Conservation (phyloP, 2,329 filamentous ascomycete genomes). For the Esteya vermicola region DNA sequence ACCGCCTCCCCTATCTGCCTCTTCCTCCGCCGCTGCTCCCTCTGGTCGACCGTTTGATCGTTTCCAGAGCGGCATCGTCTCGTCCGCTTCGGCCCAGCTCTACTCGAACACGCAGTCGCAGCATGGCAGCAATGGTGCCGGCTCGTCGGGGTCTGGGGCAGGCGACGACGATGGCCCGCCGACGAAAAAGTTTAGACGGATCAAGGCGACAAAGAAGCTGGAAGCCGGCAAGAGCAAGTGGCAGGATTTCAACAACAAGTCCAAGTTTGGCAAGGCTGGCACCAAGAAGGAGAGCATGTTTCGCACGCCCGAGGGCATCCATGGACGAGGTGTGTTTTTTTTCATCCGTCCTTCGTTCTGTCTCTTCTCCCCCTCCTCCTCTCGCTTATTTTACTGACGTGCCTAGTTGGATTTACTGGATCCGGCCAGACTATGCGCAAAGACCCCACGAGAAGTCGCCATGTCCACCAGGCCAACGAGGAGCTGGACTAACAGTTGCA, state of each 20-base stretch:
- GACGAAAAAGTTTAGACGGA: conserved; percentile 72
- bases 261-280: conserved; percentile 47
- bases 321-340: conserved; percentile 61
- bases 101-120: conserved; percentile 36
- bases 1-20: conserved; percentile 6
- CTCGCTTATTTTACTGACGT: conserved; percentile 13
- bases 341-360: neutral
- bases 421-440: conserved; percentile 95
- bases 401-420: conserved; percentile 81
- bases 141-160: conserved; percentile 33
- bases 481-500: conserved; percentile 48
- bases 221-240: conserved; percentile 87
- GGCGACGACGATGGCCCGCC: conserved; percentile 58
- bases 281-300: conserved; percentile 94
- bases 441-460: conserved; percentile 66
- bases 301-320: conserved; percentile 72
- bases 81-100: conserved; percentile 41
- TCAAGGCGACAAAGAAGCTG: conserved; percentile 79
- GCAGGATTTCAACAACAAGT: conserved; percentile 81
- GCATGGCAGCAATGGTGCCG: neutral
- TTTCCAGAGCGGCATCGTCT: conserved; percentile 31
- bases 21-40: conserved; percentile 11
- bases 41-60: conserved; percentile 9
- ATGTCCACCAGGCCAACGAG: conserved; percentile 69
- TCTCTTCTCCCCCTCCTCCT: conserved; percentile 1